Percentiles rank a stretch among this genome's conserved stretches.
Evolutionary conservation across 202 grass and related monocot genomes (phyloP).

Genomic region (Zoysia matrella): DNA sequence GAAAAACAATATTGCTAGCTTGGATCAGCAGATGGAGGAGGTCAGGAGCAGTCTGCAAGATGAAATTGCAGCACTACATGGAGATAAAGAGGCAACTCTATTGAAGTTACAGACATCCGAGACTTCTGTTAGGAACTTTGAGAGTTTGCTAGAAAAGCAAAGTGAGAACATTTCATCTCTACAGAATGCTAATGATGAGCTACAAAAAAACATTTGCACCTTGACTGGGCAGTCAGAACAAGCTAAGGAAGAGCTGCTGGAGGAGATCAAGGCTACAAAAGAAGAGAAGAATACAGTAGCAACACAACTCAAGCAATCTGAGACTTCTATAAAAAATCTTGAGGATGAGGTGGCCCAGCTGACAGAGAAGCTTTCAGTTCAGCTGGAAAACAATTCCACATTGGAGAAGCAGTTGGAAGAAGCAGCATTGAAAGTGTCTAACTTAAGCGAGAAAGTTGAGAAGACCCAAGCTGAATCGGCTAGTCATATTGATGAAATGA

Average conservation of each 20-base stretch:
- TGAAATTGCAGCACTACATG: slow-evolving; percentile 51
- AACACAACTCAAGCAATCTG: slow-evolving; percentile 50
- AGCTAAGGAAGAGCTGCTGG: slow-evolving; percentile 45
- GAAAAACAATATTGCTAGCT: slow-evolving; percentile 36
- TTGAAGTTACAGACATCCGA: slow-evolving; percentile 51
- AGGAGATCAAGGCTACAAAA: slow-evolving; percentile 35
- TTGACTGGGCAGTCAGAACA: slow-evolving; percentile 47
- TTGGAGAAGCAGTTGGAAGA: slow-evolving; percentile 58
- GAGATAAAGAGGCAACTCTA: slow-evolving; percentile 50
- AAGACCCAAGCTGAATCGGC: slow-evolving; percentile 43
- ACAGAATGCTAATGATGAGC: slow-evolving; percentile 53
- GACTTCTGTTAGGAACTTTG: slow-evolving; percentile 49
- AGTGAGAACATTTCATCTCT: slow-evolving; percentile 32
- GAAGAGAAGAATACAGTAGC: slow-evolving; percentile 50
- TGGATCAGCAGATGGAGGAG: slow-evolving; percentile 52
- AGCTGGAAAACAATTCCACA: slow-evolving; percentile 46
- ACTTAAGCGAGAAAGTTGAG: slow-evolving; percentile 50
- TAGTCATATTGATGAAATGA: slow-evolving; percentile 55
- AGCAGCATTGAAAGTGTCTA: slow-evolving; percentile 49
- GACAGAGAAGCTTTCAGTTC: slow-evolving; percentile 48
- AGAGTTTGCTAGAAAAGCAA: slow-evolving; percentile 38
- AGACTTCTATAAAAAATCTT: slow-evolving; percentile 39
- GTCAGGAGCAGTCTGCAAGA: slow-evolving; percentile 49
- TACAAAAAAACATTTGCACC: slow-evolving; percentile 24
- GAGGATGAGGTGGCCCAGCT: slow-evolving; percentile 43